Conservation (phyloP, 1,284 basidiomycete genomes). For the Cutaneotrichosporon spelunceum region DNA sequence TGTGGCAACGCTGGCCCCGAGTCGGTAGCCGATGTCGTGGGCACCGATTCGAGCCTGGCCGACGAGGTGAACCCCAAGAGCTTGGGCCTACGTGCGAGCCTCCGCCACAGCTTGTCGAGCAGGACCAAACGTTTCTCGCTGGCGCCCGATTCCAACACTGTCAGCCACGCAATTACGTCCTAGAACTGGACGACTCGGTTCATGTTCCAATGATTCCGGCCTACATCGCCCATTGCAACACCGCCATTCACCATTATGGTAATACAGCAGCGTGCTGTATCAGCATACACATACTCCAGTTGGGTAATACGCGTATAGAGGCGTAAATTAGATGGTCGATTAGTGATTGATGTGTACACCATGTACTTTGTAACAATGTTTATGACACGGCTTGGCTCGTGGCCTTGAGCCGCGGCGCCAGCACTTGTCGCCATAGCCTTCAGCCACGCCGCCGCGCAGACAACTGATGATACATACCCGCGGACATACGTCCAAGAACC, state of each 20-base stretch:
- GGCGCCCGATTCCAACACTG: neutral
- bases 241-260: too few relatives aligned
- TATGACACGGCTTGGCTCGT: neutral
- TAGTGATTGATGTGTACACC: too few relatives aligned
- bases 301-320: too few relatives aligned
- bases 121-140: neutral
- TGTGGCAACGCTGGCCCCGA: neutral
- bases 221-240: too few relatives aligned
- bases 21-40: neutral
- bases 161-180: neutral
- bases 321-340: too few relatives aligned
- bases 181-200: neutral
- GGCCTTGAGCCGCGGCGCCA: too few relatives aligned
- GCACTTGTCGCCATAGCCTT: too few relatives aligned
- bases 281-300: too few relatives aligned
- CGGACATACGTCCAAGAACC: neutral
- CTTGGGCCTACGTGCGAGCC: neutral
- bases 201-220: neutral
- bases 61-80: neutral
- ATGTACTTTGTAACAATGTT: neutral
- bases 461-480: conserved; percentile 1
- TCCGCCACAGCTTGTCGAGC: neutral
- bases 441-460: neutral
- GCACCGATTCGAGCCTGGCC: neutral
- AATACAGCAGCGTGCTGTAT: too few relatives aligned